Base-by-base conservation (phyloP, 2,329 filamentous ascomycete genomes). In the Calonectria multiphialidica region DNA sequence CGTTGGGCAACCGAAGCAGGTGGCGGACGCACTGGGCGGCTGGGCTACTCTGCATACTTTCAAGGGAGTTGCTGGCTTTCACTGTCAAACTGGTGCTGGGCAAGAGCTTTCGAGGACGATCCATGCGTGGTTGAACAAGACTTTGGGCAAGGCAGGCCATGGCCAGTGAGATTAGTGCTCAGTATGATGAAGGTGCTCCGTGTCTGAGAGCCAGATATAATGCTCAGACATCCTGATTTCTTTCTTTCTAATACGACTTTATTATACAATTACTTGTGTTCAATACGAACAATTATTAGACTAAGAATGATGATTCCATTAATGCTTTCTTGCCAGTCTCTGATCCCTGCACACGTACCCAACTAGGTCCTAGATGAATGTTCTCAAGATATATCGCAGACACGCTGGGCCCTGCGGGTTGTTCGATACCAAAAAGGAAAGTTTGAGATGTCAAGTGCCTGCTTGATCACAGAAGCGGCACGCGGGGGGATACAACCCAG, bases 31-130 rank as follows among this genome's bases (percentile, higher is more conserved):
- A 5, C 66, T 74, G 33, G 72, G 72, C 1, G 47, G 68, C 15
- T 25, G 23, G 42, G 72, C 53, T 9, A 72, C 70, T 37, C 37
- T 70, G 23, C 70, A 74, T 62, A 21, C 23, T 16, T 74, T 72
- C 21, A 74, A 25, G 18, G 72, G 72, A 5, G 18, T 40, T 44
- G 66, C 72, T 61, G 72, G 72, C 5, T 74, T 44, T 65, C 72
- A 74, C n/a, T 74, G 72, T 42, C 72, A 74, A 40, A 64, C 66
- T 30, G 72, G 70, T 25, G 72, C 72, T 42, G 28, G 44, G 1
- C 72, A 74, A 25, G 72, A 74, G 42, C 44, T 74, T n/a, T n/a
- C 50, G 13, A 55, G 70, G 44, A 55, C 57, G 5, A 70, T 74
- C 2, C 53, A 50, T 68, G 53, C 70, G 3, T 74, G 72, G 72